A percentile compares a stretch with the other conserved stretches of the same genome.
phyloP scores from a whole-genome alignment of 2,329 filamentous ascomycete genomes.

The Chrysoporthe deuterocubensis region DNA sequence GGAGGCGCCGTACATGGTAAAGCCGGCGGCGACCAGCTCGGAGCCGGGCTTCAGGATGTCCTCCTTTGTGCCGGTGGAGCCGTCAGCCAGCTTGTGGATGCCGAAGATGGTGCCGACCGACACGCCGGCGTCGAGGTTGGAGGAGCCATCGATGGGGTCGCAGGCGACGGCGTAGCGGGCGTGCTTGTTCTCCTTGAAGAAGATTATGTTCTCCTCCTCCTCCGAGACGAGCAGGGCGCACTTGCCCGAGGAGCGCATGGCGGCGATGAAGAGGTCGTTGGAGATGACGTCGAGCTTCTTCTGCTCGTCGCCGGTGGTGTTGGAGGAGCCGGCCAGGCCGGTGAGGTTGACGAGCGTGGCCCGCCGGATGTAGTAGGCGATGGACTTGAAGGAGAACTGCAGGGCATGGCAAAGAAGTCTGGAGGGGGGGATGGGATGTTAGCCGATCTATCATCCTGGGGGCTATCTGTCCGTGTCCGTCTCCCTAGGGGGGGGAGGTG shows the following conservation, averaged over 20 bases:
- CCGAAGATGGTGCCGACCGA: slow-evolving; percentile 98
- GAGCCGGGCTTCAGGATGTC: slow-evolving; percentile 89
- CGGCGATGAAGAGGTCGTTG: slow-evolving; percentile 95
- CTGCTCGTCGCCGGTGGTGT: slow-evolving; percentile 95
- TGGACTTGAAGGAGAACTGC: slow-evolving; percentile 99
- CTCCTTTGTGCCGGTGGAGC: slow-evolving; percentile 73
- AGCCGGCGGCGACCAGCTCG: slow-evolving; percentile 91
- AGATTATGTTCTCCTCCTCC: slow-evolving; percentile 92
- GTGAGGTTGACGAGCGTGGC: slow-evolving; percentile 94
- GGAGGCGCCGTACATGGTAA: slow-evolving; percentile 99
- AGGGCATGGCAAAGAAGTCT: slow-evolving; percentile 96
- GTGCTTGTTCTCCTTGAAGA: slow-evolving; percentile 73
- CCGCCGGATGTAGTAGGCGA: slow-evolving; percentile 98
- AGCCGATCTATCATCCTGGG: too few relatives aligned
- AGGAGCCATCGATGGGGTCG: slow-evolving; percentile 97
- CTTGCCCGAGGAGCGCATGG: slow-evolving; percentile 91
- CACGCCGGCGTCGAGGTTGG: slow-evolving; percentile 96
- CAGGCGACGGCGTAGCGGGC: slow-evolving; percentile 94
- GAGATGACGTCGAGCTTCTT: slow-evolving; percentile 99
- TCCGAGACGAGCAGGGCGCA: slow-evolving; percentile 95
- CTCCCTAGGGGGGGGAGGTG: slow-evolving; percentile 16
- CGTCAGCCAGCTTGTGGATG: slow-evolving; percentile 86
- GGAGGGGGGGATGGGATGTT: slow-evolving; percentile 8
- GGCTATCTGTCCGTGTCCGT: background rate
- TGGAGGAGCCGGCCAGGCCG: slow-evolving; percentile 91